These are phyloP conservation scores for Dioscorea cayenensis DNA, from an alignment of 116 monocot genomes.

Conservation along the genomic window DNA sequence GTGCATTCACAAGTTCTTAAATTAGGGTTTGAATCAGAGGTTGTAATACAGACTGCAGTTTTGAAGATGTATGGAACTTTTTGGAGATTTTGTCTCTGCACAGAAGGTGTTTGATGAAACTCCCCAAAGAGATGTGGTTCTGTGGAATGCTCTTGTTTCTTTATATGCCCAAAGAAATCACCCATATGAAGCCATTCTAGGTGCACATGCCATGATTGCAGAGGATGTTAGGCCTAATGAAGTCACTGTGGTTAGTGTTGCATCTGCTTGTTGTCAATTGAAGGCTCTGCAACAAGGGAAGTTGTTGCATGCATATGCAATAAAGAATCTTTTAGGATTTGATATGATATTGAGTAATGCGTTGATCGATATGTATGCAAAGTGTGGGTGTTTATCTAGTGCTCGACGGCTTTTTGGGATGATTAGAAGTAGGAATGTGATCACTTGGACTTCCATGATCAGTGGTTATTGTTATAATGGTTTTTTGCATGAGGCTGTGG, in stretches of 20 bases:
- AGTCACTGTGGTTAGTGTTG: slow-evolving; percentile 10
- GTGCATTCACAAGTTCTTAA: slow-evolving; percentile 9
- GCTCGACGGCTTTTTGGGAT: slow-evolving; percentile 7
- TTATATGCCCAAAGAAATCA: slow-evolving; percentile 3
- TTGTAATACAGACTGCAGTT: slow-evolving; percentile 23
- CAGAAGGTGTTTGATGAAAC: slow-evolving; percentile 38
- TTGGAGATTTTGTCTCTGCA: slow-evolving; percentile 12
- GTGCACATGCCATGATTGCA: slow-evolving; percentile 4
- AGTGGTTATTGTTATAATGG: slow-evolving; percentile 18
- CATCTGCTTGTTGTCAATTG: slow-evolving; percentile 13
- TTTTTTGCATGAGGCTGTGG: slow-evolving; percentile 11
- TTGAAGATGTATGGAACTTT: slow-evolving; percentile 10
- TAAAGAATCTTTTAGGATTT: slow-evolving; percentile 2
- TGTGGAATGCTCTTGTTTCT: slow-evolving; percentile 34
- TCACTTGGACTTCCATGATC: slow-evolving; percentile 40
- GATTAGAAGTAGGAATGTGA: slow-evolving; percentile 11
- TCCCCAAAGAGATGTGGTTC: slow-evolving; percentile 21
- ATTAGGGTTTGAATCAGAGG: slow-evolving; percentile 17
- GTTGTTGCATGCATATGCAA: slow-evolving; percentile 11
- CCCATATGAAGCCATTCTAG: slow-evolving; percentile 6
- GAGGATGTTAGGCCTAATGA: slow-evolving; percentile 13
- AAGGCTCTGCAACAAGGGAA: slow-evolving; percentile 11
- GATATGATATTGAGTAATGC: slow-evolving; percentile 2
- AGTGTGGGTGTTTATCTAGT: background rate
- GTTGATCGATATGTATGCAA: slow-evolving; percentile 10